Evolutionary conservation across 73 alveolate species (phyloP), one percentile per base, ranked within the genome.

Genomic region (Symbiodinium pilosum): DNA sequence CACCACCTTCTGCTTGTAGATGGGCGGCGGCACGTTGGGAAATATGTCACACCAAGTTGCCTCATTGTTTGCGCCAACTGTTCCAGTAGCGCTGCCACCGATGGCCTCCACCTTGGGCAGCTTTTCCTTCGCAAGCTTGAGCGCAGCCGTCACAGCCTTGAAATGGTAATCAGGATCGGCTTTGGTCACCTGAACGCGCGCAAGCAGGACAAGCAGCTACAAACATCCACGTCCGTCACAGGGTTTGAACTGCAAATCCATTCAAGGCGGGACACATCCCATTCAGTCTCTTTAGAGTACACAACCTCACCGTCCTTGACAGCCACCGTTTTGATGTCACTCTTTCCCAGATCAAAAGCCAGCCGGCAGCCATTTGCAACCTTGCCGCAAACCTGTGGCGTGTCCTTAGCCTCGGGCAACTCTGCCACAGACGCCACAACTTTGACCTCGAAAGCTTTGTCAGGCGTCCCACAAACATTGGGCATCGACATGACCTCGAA

Each of bases 21-120:
- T 86, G 28, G 87, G 83, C 7, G 97, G 97, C 5, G 97, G 97
- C 87, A 91, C 97, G 89, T 91, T 91, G 71, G 97, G 97, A 34
- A 91, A 91, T 52, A 91, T 91, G 88, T 91, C 97, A 83, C 97
- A 91, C 97, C 97, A 91, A 32, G 97, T 91, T 64, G 97, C 97
- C 81, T 91, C 97, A 81, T 91, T 91, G 89, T 91, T 68, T 38
- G 97, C 97, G 26, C 89, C 87, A 69, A 91, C n/a, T 8, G 97
- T 91, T 18, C 97, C 97, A 28, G 97, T 91, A 42, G 97, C 97
- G 18, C 97, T 91, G 87, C 97, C 97, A 18, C 97, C 97, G 43
- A 91, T 84, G 64, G 97, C 97, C 18, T 87, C 94, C 56, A 87
- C 94, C 86, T 87, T 87, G 47, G 94, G 97, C 41, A 91, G 56